Evolutionary conservation across 805 yeast species (phyloP), one percentile per base, ranked within the genome.

Genomic region (Candida broadrunensis): DNA sequence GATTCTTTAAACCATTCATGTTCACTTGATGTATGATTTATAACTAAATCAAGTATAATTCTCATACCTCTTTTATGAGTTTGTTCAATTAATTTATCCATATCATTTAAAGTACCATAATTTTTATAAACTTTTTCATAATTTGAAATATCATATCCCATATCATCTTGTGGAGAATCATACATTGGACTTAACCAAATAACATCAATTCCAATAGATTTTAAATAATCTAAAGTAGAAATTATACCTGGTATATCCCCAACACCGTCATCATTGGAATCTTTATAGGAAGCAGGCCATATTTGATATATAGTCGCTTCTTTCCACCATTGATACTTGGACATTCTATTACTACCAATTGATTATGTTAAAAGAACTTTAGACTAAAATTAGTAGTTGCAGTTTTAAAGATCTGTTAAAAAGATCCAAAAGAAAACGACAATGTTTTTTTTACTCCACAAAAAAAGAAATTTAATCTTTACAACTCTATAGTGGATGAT

Each of bases 101-200:
- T 71, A 49, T 76, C 81, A 43, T 72, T 72, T 57, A 77, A 54
- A 12, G 80, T 68, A 29, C 84, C 85, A 55, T 75, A 78, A 43
- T 64, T 62, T 13, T 75, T 72, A 55, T 78, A 70, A 30, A 79
- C 70, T 18, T 58, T 67, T 54, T 75, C 70, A 59, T 79, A 79
- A 57, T 79, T 72, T 15, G 75, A 58, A 50, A 79, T 75, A 49
- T 79, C 83, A 52, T 78, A 79, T 3, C 84, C 84, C 83, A 78
- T 78, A 54, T 78, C 84, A 38, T 71, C 75, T 54, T 75, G 78
- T 5, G 83, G 83, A 2, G 80, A 73, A 45, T 74, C 79, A 58
- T 67, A 77, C 64, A 75, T 73, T 17, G 83, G 84, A 19, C 77
- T 73, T 39, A 78, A 55, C 84, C 83, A 79, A 31, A 79, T 60